Evolutionary conservation across 305 asterid species (phyloP), one percentile per base, ranked within the genome.

Genomic region (Fraxinus platypoda): DNA sequence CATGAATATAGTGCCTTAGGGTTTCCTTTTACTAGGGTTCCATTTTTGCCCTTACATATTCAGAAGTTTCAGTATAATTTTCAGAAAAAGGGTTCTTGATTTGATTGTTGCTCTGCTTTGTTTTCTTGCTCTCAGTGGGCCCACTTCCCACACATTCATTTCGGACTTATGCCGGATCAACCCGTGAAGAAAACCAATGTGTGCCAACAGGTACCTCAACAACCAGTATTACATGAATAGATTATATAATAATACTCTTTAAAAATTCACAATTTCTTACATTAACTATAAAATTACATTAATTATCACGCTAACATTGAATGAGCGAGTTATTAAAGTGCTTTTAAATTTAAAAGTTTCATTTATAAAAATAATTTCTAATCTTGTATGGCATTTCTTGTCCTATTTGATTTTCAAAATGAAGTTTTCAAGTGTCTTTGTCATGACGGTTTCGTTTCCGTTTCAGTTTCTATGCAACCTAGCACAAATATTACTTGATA

Each of bases 91-190:
- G 33, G 33, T 64, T 64, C 34, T 25, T 64, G 33, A 64, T 64
- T 64, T 54, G 87, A 71, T 78, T 21, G 72, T 64, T 64, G 34
- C 72, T 25, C 76, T 83, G 2, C 21, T 57, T 86, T 84, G 88
- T 87, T 89, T 80, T 77, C 49, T 86, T 78, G 84, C 76, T 43
- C 35, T 0, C 87, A 95, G 99, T 95, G 99, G 99, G 99, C 99
- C 95, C 99, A 95, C 89, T 95, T 95, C 43, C 99, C 99, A 77
- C 99, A 94, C 91, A 94, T 95, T 90, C 99, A 95, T 88, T 94
- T 95, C 89, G 99, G 99, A 81, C 96, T 95, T 34, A 91, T 94
- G 98, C 54, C 97, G 89, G 99, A 95, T 88, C 98, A 94, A 84
- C 97, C 97, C 97, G 97, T 94, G 99, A 95, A 95, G 92, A 94